These are phyloP conservation scores for Austroboletus eburneus DNA, from an alignment of 768 basidiomycete genomes.

Conservation along the genomic window DNA sequence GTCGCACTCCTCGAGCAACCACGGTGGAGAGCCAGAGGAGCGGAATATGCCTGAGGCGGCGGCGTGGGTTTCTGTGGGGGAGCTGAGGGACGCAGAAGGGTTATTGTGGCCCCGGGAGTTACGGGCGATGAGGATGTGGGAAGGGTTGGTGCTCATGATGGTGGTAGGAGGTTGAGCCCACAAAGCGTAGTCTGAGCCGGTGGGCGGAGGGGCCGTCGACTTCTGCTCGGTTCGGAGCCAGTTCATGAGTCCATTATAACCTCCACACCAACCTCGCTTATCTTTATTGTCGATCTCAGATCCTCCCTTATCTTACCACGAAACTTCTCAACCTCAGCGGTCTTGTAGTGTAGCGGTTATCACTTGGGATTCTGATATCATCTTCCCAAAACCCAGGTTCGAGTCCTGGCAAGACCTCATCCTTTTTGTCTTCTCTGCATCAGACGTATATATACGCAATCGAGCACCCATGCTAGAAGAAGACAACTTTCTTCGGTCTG, in stretches of 20 bases:
- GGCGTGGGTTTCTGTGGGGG: slow-evolving; percentile 84
- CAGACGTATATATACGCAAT: no score
- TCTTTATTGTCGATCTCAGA: not conserved
- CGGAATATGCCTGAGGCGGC: slow-evolving; percentile 83
- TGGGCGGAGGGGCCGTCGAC: not conserved
- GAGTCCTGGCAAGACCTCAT: slow-evolving; percentile 26
- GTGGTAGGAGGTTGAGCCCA: no score
- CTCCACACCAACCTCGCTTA: no score
- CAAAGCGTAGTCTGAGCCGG: no score
- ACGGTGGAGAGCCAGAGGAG: slow-evolving; percentile 74
- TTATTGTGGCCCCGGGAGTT: slow-evolving; percentile 75
- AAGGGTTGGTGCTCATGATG: slow-evolving; percentile 51
- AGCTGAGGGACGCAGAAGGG: slow-evolving; percentile 75
- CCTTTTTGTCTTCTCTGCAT: not conserved
- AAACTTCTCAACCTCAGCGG: slow-evolving; percentile 1
- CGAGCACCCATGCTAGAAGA: slow-evolving; percentile 6
- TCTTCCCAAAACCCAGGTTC: slow-evolving; percentile 32
- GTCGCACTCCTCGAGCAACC: slow-evolving; percentile 75
- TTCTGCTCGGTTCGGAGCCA: not conserved
- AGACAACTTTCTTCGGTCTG: slow-evolving; percentile 44
- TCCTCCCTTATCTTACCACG: no score
- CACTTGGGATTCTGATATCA: slow-evolving; percentile 36
- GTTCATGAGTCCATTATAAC: no score
- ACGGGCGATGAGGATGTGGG: slow-evolving; percentile 85
- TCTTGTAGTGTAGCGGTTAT: slow-evolving; percentile 39